Base-by-base conservation (phyloP, 2,329 filamentous ascomycete genomes). In the Exophiala viscosa region DNA sequence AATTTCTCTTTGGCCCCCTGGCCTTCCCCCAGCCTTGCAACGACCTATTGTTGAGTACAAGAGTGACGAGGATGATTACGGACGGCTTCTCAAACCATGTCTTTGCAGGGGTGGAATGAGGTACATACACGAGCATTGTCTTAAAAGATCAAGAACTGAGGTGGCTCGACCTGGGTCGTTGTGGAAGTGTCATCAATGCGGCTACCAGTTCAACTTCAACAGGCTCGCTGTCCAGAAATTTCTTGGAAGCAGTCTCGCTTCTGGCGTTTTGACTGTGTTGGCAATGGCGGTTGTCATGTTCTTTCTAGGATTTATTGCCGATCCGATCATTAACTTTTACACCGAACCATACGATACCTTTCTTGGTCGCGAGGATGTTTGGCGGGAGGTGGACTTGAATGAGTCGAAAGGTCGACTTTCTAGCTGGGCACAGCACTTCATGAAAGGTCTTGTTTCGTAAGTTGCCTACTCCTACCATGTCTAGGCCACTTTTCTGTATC, bases 101-200 rank as follows among this genome's bases (percentile, higher is more conserved):
- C 84, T 86, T 72, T 99, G 93, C 79, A 95, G 89, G 73, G 93
- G 93, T 47, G 89, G 88, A 35, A 88, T 92, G 62, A 88, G 88
- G 73, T 96, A 95, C 70, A 90, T 97, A 18, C 93, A 99, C 69
- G 90, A 96, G 70, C 87, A 84, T 28, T 99, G 93, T 66, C 77
- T 99, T 44, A 83, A 87, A 64, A 78, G 82, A 9, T 97, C 91
- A 90, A 83, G 93, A 61, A 79, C 85, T 58, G 80, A 88, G 39
- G 83, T 90, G 65, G 86, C 88, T 0, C 45, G 59, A 10, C 48
- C 55, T 3, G 57, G 52, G n/a, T 58, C 55, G 13, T 47, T 62
- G 23, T 62, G 60, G 60, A 62, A 62, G 52, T 64, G 61, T 41
- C 58, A 60, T 41, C 45, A 59, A 40, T 64, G 61, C 48, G 57